Evolutionary conservation across 495 filamentous ascomycete species (phyloP).

Genomic region (Tuber indicum): DNA sequence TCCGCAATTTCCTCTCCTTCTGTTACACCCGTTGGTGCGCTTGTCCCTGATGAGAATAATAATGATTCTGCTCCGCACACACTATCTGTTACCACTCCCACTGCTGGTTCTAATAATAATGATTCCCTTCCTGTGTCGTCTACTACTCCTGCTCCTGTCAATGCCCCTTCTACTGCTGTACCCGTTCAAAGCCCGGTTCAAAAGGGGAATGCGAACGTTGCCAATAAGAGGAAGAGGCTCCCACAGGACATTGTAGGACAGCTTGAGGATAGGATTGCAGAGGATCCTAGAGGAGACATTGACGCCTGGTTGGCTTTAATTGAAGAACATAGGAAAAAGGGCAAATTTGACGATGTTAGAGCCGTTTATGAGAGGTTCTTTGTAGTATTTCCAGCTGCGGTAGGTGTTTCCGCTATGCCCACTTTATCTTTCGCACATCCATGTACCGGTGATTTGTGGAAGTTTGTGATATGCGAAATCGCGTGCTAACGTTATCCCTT

Average conservation of each 20-base stretch:
- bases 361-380: constrained; percentile 79
- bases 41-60: constrained; percentile 38
- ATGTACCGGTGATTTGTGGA: constrained; percentile 23
- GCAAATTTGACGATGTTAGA: constrained; percentile 73
- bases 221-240: constrained; percentile 50
- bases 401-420: constrained; percentile 51
- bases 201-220: constrained; percentile 18
- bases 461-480: constrained; percentile 13
- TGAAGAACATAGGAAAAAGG: constrained; percentile 71
- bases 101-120: constrained; percentile 34
- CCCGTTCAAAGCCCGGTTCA: constrained; percentile 31
- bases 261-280: constrained; percentile 79
- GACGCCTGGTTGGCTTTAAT: constrained; percentile 85
- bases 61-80: constrained; percentile 33
- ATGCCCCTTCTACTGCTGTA: constrained; percentile 30
- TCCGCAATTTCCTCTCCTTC: constrained; percentile 31
- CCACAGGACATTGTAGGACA: constrained; percentile 75
- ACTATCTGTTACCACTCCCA: constrained; percentile 32
- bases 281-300: constrained; percentile 85
- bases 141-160: constrained; percentile 24
- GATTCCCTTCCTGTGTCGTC: constrained; percentile 36
- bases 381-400: constrained; percentile 76
- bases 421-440: constrained; percentile 6
- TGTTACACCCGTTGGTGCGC: constrained; percentile 31
- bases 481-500: constrained; percentile 17